A percentile compares a stretch with the other conserved stretches of the same genome.
These are phyloP conservation scores for Leishmania tropica DNA, from an alignment of 208 protist genomes.

Conservation along the genomic window DNA sequence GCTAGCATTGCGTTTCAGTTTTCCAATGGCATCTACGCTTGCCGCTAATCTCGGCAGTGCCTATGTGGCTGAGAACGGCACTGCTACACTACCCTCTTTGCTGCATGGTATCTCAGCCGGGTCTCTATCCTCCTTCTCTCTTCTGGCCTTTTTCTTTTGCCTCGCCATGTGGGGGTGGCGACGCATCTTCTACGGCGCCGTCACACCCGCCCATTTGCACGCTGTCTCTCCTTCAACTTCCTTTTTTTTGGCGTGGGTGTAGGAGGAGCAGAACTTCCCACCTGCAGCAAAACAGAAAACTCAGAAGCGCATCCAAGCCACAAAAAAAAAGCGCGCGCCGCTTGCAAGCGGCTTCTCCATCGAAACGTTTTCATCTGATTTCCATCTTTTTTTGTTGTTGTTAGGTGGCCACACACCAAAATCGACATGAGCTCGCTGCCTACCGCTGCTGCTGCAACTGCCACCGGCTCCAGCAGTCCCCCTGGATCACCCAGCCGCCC, in stretches of 20 bases:
- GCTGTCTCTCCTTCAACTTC: background rate
- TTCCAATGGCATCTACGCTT: background rate
- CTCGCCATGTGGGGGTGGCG: background rate
- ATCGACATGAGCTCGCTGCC: background rate
- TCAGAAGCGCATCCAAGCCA: background rate
- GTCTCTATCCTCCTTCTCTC: background rate
- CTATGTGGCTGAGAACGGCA: background rate
- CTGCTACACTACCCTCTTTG: background rate
- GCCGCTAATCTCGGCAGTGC: background rate
- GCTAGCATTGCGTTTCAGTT: background rate
- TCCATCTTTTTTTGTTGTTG: background rate
- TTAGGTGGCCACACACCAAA: background rate
- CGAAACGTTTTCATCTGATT: background rate
- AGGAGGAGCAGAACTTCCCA: background rate
- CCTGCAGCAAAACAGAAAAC: background rate
- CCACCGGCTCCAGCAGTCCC: slow-evolving; percentile 4
- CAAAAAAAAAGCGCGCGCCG: background rate
- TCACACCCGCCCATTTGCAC: background rate
- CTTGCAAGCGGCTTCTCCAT: background rate
- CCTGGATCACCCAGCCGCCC: slow-evolving; percentile 26
- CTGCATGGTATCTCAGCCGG: background rate
- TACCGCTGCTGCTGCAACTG: background rate
- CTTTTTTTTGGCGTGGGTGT: background rate
- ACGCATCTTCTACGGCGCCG: background rate
- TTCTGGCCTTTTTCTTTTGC: background rate